Evolutionary conservation across 495 filamentous ascomycete genomes (phyloP), one percentile per base, ranked within the genome.

Genomic region (Xylaria longipes): DNA sequence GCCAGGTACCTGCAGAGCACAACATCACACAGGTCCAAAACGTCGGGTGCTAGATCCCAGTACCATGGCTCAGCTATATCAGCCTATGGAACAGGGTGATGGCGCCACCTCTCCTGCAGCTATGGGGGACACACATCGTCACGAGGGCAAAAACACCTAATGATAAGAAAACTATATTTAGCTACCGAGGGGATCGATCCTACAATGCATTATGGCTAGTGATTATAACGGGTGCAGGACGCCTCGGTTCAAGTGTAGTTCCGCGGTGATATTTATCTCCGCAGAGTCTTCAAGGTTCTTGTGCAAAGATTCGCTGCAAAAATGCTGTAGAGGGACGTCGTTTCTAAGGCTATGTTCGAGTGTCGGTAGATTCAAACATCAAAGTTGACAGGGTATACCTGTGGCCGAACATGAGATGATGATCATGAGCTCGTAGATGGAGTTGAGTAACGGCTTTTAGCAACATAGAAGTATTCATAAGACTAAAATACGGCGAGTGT

Each of bases 21-120:
- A 60, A 33, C 29, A 33, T 35, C 57, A 2, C 57, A 60, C 20
- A 60, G 57, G 57, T 22, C 35, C 45, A 33, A 35, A 33, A 68
- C 48, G 48, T 46, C 31, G 43, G 20, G 8, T 20, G 14, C 27
- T 25, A 6, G 20, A 68, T 14, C 65, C 65, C 65, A 58, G 65
- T 68, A 68, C 65, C 65, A 33, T 56, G 65, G 65, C 35, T 58
- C 65, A 35, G 37, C 60, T 37, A 35, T 37, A 15, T 61, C 33
- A 39, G 57, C 57, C 9, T 5, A 15, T 37, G 33, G 33, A 17
- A 61, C 15, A 27, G 37, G 37, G 37, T 22, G 37, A 43, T 14
- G 57, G 57, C 37, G 57, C 3, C 31, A 43, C 22, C 31, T 45
- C 39, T 63, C 60, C 60, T n/a, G 60, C 35, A 43, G 17, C 57